Percentiles rank a stretch among this genome's conserved stretches.
Conservation (phyloP, 495 filamentous ascomycete species). For the Hamigera avellanea region DNA sequence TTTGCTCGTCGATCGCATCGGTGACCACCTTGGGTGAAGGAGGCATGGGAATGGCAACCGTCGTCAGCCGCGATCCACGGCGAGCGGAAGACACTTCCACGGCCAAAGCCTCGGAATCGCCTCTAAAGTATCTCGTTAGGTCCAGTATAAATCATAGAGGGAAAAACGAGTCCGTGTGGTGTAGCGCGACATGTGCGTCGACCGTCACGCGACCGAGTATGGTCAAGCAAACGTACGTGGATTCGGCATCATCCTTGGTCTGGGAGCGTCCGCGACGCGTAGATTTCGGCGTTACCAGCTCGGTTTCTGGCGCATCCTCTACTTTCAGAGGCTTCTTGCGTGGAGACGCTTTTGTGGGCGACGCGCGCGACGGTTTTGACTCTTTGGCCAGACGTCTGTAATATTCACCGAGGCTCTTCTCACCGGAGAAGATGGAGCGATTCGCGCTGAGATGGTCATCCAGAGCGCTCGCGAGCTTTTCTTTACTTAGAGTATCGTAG, state of each 20-base stretch:
- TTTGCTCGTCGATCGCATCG: constrained; percentile 66
- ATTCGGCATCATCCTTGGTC: constrained; percentile 2
- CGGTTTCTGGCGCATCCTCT: constrained; percentile 12
- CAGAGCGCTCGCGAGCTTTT: constrained; percentile 67
- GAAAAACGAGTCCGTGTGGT: too few relatives aligned
- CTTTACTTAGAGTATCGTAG: constrained; percentile 61
- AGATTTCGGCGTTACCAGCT: constrained; percentile 14
- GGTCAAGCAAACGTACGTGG: neutral
- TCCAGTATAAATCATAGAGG: too few relatives aligned
- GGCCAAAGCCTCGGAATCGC: too few relatives aligned
- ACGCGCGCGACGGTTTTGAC: constrained; percentile 51
- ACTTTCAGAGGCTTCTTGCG: constrained; percentile 53
- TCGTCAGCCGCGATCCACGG: neutral
- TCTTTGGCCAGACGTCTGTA: too few relatives aligned
- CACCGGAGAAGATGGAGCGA: too few relatives aligned
- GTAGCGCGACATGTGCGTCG: too few relatives aligned
- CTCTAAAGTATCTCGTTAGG: too few relatives aligned
- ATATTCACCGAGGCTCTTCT: too few relatives aligned
- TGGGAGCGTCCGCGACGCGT: constrained; percentile 7
- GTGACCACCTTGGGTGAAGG: constrained; percentile 77
- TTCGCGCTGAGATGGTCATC: too few relatives aligned
- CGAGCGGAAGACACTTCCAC: too few relatives aligned
- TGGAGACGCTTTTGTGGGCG: constrained; percentile 47
- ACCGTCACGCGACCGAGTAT: too few relatives aligned
- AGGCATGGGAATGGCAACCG: too few relatives aligned